Base-by-base conservation (phyloP, 306 rosid species). In the Alnus rubra region DNA sequence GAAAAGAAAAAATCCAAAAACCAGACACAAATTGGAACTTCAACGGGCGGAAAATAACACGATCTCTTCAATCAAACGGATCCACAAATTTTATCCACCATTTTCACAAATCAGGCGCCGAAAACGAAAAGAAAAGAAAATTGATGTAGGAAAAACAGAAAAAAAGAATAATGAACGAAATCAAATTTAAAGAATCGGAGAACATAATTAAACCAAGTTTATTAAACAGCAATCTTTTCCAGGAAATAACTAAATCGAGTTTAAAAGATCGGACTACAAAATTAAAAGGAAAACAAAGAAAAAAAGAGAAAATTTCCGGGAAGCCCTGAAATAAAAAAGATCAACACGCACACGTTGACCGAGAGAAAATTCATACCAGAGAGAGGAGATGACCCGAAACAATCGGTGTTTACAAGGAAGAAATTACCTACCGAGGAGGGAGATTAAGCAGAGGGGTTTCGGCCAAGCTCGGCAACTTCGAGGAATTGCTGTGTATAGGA, bases 351-450 rank as follows among this genome's bases (percentile, higher is more conserved):
- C 16, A 71, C 48, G 56, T 23, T 3, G 72, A 44, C 72, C 69
- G 11, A 28, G 31, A 10, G 8, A 7, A 58, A 31, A 10, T 30
- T 60, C 45, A 42, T 42, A 30, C 10, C 33, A n/a, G 3, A 56
- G 5, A 7, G 31, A 56, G 11, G 31, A 18, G 31, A 56, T 18
- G 9, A 53, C 7, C 28, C 63, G 11, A 56, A 56, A 7, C 28
- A 56, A 33, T 33, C 69, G 44, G 11, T 10, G 44, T 7, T 63
- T 13, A 14, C 69, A 15, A 63, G 44, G 2, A 47, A 82, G 18
- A 12, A 49, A 82, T 37, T 49, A 73, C 82, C 79, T 74, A 81
- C 9, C 30, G 4, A 5, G 42, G 44, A 42, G 69, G 79, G 73
- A 28, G 73, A 14, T 8, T 50, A 30, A 69, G 6, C 13, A 56